Percentiles rank a stretch among this genome's conserved stretches.
Conservation (phyloP, 2,329 filamentous ascomycete genomes). For the Cadophora gregata region DNA sequence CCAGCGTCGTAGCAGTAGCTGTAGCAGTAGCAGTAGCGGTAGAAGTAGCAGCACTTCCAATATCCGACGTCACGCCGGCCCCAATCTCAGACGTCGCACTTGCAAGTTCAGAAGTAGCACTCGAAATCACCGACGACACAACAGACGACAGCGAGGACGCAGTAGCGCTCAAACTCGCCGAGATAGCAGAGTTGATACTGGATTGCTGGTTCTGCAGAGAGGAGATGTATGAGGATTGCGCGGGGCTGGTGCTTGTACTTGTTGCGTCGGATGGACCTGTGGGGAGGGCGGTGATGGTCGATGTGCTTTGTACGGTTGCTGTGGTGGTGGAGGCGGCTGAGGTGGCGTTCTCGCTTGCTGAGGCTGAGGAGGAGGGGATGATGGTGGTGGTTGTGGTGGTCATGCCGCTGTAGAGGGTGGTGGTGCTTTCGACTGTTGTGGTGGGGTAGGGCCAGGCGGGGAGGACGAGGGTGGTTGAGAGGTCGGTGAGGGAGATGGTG, state of each 20-base stretch:
- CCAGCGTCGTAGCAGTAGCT: conserved; percentile 5
- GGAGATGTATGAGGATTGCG: not conserved
- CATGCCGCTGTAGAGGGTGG: conserved; percentile 29
- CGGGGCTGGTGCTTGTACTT: not conserved
- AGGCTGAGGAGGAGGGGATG: not conserved
- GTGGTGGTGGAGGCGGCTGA: not conserved
- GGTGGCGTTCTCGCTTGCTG: not conserved
- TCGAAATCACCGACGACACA: not conserved
- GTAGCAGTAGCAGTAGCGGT: not conserved
- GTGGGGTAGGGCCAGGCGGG: conserved; percentile 33
- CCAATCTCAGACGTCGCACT: not conserved
- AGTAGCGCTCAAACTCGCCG: not conserved
- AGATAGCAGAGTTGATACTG: not conserved
- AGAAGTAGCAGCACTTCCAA: no score
- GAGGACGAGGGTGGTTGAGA: conserved; percentile 5
- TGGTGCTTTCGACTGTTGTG: conserved; percentile 28
- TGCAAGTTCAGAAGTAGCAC: not conserved
- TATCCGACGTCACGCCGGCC: no score
- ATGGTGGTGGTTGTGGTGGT: not conserved
- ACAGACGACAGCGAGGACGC: not conserved
- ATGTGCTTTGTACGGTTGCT: no score
- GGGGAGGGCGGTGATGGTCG: not conserved
- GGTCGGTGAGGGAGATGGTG: not conserved
- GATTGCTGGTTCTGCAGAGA: not conserved
- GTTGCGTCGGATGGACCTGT: not conserved